These are phyloP conservation scores for Aaosphaeria pasadenensis DNA, from an alignment of 2,329 filamentous ascomycete species.

Conservation along the genomic window DNA sequence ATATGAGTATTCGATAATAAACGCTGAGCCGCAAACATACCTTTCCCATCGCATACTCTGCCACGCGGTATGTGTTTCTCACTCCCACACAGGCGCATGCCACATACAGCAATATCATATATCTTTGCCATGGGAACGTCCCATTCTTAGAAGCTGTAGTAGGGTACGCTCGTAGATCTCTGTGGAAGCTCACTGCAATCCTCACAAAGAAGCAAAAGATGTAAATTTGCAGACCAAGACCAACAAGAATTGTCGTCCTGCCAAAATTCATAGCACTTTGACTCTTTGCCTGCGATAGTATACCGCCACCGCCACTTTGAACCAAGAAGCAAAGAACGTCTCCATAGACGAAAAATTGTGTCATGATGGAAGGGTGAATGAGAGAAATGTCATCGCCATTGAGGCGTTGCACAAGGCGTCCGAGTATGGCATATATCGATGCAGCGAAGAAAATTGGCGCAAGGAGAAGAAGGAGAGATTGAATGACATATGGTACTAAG, in stretches of 20 bases:
- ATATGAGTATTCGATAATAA: too few species aligned
- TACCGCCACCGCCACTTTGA: slow-evolving; percentile 45
- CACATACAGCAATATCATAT: slow-evolving; percentile 34
- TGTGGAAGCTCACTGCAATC: slow-evolving; percentile 47
- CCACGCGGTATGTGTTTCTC: slow-evolving; percentile 43
- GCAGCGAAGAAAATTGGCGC: slow-evolving; percentile 43
- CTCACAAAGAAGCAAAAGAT: slow-evolving; percentile 56
- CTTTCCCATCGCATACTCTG: slow-evolving; percentile 39
- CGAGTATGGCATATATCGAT: slow-evolving; percentile 42
- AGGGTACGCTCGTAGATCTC: background rate
- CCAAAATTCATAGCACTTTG: slow-evolving; percentile 26
- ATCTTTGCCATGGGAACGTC: slow-evolving; percentile 21
- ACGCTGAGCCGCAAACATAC: background rate
- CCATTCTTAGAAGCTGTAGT: background rate
- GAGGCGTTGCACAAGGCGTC: slow-evolving; percentile 34
- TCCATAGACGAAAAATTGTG: slow-evolving; percentile 51
- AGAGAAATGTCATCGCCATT: slow-evolving; percentile 37
- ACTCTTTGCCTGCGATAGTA: slow-evolving; percentile 19
- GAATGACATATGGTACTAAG: slow-evolving; percentile 33
- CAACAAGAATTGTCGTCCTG: slow-evolving; percentile 50
- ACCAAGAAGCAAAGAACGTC: slow-evolving; percentile 51
- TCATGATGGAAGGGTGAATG: slow-evolving; percentile 43
- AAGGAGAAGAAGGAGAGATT: slow-evolving; percentile 37
- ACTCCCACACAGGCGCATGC: slow-evolving; percentile 11
- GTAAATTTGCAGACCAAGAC: slow-evolving; percentile 53